Base-by-base conservation (phyloP, 2,329 filamentous ascomycete genomes). In the Ascochyta lentis region DNA sequence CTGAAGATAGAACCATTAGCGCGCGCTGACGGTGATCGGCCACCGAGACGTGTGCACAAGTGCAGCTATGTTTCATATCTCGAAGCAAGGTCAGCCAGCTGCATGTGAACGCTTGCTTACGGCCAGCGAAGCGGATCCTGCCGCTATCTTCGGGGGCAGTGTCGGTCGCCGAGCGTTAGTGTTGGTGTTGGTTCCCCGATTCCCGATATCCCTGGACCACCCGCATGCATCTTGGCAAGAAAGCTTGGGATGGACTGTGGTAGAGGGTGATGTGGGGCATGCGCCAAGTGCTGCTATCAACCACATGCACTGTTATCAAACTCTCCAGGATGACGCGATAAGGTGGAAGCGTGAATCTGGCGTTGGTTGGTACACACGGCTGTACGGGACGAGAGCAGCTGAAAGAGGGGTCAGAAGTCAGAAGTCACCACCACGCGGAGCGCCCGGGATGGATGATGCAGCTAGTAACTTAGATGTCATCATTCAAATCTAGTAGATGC, bases 21-120 rank as follows among this genome's bases (percentile, higher is more conserved):
- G 65, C 63, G 47, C 64, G 63, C 61, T 68, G 66, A 66, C 43
- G 7, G 38, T 35, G 33, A 43, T 56, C 53, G 53, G 53, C 22
- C 39, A 47, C 53, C 47, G 53, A 56, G 40, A 43, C 41, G 23
- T 53, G 54, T 56, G 19, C 55, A 59, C 52, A 42, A 46, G 53
- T 56, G 48, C 42, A 33, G 33, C 42, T 46, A 38, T 49, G 38
- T 54, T 39, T 54, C 40, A 50, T 22, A 37, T 27, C 13, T 46
- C 37, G 29, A 37, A 12, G 41, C 49, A 47, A 47, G 23, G 37
- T 33, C 46, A 49, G 34, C 29, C 16, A 27, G 19, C 29, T 37
- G 38, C 48, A 51, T 43, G 24, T 39, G 33, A 26, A 23, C 26
- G 16, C 26, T 26, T 56, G 38, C 39, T n/a, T 31, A 29, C 13